Evolutionary conservation across 306 rosid species (phyloP).

Genomic region (Sesbania bispinosa): DNA sequence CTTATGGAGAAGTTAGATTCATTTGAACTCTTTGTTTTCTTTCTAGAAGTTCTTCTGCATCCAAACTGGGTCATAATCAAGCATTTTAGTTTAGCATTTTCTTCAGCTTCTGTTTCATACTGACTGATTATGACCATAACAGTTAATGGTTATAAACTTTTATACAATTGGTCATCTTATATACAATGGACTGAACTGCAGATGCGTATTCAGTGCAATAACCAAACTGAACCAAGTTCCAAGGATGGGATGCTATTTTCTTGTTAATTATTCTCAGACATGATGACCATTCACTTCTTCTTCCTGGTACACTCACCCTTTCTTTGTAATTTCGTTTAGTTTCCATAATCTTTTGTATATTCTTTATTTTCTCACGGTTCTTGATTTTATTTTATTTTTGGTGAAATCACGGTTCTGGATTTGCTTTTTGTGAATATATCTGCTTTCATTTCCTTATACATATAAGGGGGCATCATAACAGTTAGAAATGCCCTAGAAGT

Average conservation of each 20-base stretch:
- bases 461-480: background rate
- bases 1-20: no score
- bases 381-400: no score
- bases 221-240: slow-evolving; percentile 76
- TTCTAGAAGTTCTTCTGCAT: no score
- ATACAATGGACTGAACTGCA: slow-evolving; percentile 38
- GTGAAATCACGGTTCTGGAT: no score
- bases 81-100: background rate
- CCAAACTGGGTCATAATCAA: no score
- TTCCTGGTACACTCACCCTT: slow-evolving; percentile 65
- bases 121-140: background rate
- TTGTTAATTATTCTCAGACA: slow-evolving; percentile 65
- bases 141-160: background rate
- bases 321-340: slow-evolving; percentile 12
- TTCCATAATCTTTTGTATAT: background rate
- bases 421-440: background rate
- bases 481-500: background rate
- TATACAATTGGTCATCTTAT: background rate
- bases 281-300: slow-evolving; percentile 90
- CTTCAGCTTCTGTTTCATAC: background rate
- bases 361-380: background rate
- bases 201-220: slow-evolving; percentile 85
- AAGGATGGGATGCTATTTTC: slow-evolving; percentile 85
- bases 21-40: no score
- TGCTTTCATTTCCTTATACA: background rate